Evolutionary conservation across 495 filamentous ascomycete species (phyloP), one percentile per base, ranked within the genome.

Genomic region (Penicillium malachiteum): DNA sequence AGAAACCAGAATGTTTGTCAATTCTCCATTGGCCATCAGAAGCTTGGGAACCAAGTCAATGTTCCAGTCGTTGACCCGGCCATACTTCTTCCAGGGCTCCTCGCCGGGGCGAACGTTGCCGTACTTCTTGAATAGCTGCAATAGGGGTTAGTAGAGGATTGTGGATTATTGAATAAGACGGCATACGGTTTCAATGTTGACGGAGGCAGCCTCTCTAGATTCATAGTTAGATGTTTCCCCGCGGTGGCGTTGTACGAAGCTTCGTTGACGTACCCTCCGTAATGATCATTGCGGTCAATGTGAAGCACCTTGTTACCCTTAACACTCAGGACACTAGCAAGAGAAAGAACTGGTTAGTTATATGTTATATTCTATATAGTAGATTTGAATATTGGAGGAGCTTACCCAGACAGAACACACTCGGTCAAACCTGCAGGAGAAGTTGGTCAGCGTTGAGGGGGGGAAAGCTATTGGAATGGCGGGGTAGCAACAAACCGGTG

Each of bases 271-370:
- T 73, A 96, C 92, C 91, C 95, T 82, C 94, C 94, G 72, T 98
- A 98, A 78, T 97, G 92, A 68, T 96, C 92, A 73, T 97, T 97
- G 74, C 94, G 87, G 76, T 98, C 94, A 69, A 98, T 97, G 78
- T 98, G 96, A 55, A 98, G 82, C 54, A 98, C 95, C 78, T 97
- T 97, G 81, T 95, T 94, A 58, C 94, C 94, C 80, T 97, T 96
- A 53, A 97, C 95, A 76, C 93, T 96, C 71, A 98, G 81, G 56
- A 98, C 94, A 71, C 90, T 94, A 50, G 37, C 46, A 35, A 11
- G 12, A 30, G 9, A 43, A 57, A 54, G 40, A 39, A 26, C 21
- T 26, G 1, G 21, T 26, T 26, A 26, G 21, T 4, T 4, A 26
- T 26, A 26, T 26, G 21, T 4, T 4, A 26, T 26, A 26, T 26